Percentiles rank a stretch among this genome's conserved stretches.
phyloP scores from a whole-genome alignment of 2,329 filamentous ascomycete genomes.

The Epichloe gansuensis region DNA sequence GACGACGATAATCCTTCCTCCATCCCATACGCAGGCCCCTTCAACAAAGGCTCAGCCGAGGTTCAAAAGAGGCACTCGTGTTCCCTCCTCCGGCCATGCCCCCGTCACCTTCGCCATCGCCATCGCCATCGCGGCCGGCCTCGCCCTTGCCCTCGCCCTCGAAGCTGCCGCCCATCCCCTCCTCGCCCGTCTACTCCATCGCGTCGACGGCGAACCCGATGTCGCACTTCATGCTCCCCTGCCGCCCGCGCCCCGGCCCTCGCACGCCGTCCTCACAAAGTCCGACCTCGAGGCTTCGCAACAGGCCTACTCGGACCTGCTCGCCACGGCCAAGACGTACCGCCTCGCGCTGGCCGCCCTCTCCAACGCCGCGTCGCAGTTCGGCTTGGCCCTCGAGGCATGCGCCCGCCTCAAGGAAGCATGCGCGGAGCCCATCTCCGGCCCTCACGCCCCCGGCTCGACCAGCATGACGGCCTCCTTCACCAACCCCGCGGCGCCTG shows the following conservation, averaged over 20 bases:
- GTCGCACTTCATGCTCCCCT: constrained; percentile 45
- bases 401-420: constrained; percentile 59
- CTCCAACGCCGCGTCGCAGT: constrained; percentile 48
- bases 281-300: constrained; percentile 52
- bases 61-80: too few relatives aligned
- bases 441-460: constrained; percentile 20
- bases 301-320: constrained; percentile 47
- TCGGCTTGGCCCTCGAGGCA: constrained; percentile 52
- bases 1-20: too few relatives aligned
- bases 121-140: constrained; percentile 22
- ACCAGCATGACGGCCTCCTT: constrained; percentile 34
- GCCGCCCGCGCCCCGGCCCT: constrained; percentile 46
- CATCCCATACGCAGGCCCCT: too few relatives aligned
- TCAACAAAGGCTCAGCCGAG: too few relatives aligned
- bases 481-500: constrained; percentile 34
- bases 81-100: neutral
- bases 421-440: constrained; percentile 41
- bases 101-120: constrained; percentile 16
- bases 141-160: constrained; percentile 42
- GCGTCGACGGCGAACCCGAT: constrained; percentile 50
- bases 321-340: constrained; percentile 51
- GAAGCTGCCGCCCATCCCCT: constrained; percentile 47
- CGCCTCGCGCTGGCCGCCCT: constrained; percentile 48
- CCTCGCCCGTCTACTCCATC: constrained; percentile 51
- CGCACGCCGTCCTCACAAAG: constrained; percentile 49